Percentiles rank a stretch among this genome's conserved stretches.
Evolutionary conservation across 129 eudicot genomes (phyloP).

Genomic region (Pseudognaphalium luteoalbum): DNA sequence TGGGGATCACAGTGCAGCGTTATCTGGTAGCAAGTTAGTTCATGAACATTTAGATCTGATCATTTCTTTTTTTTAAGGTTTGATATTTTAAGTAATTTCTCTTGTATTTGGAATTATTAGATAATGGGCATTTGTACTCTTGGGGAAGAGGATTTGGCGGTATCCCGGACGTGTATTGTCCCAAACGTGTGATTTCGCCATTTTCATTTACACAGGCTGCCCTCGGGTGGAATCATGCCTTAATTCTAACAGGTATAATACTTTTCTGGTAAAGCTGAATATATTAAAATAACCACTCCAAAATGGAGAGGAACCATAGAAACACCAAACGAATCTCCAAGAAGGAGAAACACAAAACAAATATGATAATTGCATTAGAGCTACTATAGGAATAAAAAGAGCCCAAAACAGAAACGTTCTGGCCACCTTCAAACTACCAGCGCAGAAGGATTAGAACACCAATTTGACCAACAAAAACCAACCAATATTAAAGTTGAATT

Average conservation of each 20-base stretch:
- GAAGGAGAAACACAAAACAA: too few species aligned
- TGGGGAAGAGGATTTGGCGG: slow-evolving; percentile 91
- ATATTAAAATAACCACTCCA: too few species aligned
- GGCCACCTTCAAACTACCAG: too few species aligned
- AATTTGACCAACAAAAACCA: too few species aligned
- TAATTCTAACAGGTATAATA: slow-evolving; percentile 51
- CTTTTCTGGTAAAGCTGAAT: too few species aligned
- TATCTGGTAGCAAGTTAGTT: slow-evolving; percentile 55
- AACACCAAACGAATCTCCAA: too few species aligned
- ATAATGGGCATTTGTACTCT: slow-evolving; percentile 59
- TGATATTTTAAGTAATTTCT: background rate
- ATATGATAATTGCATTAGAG: too few species aligned
- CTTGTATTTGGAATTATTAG: slow-evolving; percentile 27
- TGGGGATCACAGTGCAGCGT: slow-evolving; percentile 93
- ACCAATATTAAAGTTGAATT: background rate
- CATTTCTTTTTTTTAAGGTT: background rate
- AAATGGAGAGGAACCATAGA: too few species aligned
- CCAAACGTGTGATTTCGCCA: slow-evolving; percentile 34
- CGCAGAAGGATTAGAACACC: too few species aligned
- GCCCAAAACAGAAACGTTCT: too few species aligned
- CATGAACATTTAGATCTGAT: background rate
- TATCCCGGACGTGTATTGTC: slow-evolving; percentile 43
- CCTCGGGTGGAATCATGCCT: slow-evolving; percentile 89
- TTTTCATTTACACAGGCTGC: slow-evolving; percentile 54
- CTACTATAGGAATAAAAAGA: too few species aligned